A percentile compares a stretch with the other conserved stretches of the same genome.
phyloP scores from a whole-genome alignment of 2,329 filamentous ascomycete species.

The Parafenestella ontariensis region DNA sequence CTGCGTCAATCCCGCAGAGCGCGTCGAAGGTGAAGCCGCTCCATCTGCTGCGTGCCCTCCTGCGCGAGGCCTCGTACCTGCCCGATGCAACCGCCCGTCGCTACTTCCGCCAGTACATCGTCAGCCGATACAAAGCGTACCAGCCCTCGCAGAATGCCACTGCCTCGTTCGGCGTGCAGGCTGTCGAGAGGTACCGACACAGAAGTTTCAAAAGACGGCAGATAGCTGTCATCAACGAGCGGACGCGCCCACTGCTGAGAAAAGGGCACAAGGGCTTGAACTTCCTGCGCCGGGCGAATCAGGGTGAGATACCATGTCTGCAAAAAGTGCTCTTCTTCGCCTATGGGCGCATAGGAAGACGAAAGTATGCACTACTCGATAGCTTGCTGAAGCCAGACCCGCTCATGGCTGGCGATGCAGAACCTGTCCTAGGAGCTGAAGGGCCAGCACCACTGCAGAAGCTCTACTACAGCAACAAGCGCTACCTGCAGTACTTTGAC shows the following conservation, averaged over 20 bases:
- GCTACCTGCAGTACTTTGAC: constrained; percentile 40
- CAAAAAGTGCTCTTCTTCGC: constrained; percentile 61
- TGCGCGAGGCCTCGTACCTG: constrained; percentile 67
- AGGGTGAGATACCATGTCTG: constrained; percentile 60
- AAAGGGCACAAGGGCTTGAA: constrained; percentile 49
- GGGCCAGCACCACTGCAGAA: constrained; percentile 38
- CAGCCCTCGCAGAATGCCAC: constrained; percentile 38
- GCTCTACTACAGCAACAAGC: constrained; percentile 45
- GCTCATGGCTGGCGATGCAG: constrained; percentile 6
- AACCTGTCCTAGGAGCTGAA: not conserved
- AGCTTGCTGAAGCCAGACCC: constrained; percentile 34
- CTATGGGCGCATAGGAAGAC: constrained; percentile 64
- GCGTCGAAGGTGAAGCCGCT: constrained; percentile 36
- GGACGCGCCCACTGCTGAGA: constrained; percentile 27
- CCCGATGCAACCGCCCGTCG: constrained; percentile 62
- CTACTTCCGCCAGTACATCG: constrained; percentile 59
- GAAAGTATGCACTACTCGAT: constrained; percentile 55
- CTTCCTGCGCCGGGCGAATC: constrained; percentile 61
- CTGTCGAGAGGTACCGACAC: constrained; percentile 27
- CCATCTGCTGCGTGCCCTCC: constrained; percentile 62
- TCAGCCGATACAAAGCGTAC: constrained; percentile 58
- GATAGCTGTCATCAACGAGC: constrained; percentile 28
- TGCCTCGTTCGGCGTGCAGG: constrained; percentile 15
- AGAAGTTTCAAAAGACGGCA: constrained; percentile 29
- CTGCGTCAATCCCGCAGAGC: constrained; percentile 15